These are phyloP conservation scores for Isabelozyma rhagii DNA, from an alignment of 805 yeast species.

Conservation along the genomic window DNA sequence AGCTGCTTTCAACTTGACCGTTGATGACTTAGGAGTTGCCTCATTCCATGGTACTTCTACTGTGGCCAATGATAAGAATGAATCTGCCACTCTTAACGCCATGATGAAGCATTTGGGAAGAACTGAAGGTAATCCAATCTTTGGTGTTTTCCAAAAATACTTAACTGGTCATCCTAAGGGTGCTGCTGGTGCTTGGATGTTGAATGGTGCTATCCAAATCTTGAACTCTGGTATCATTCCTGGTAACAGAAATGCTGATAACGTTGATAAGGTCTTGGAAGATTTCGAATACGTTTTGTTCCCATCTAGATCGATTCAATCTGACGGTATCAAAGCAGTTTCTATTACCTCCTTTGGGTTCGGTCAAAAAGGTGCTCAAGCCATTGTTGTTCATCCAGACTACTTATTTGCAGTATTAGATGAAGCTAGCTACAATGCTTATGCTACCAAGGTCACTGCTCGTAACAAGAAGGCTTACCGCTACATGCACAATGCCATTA, in stretches of 20 bases:
- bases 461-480: slow-evolving; percentile 91
- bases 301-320: slow-evolving; percentile 90
- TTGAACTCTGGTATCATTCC: slow-evolving; percentile 92
- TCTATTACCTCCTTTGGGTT: slow-evolving; percentile 97
- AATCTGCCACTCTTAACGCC: slow-evolving; percentile 81
- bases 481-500: slow-evolving; percentile 93
- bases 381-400: slow-evolving; percentile 87
- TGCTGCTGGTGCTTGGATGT: slow-evolving; percentile 99
- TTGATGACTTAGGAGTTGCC: slow-evolving; percentile 94
- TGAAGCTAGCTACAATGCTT: slow-evolving; percentile 65
- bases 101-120: slow-evolving; percentile 97
- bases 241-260: slow-evolving; percentile 98
- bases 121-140: slow-evolving; percentile 94
- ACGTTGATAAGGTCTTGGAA: slow-evolving; percentile 80
- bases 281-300: slow-evolving; percentile 84
- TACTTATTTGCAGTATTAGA: slow-evolving; percentile 84
- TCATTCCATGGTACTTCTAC: slow-evolving; percentile 99
- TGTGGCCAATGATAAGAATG: slow-evolving; percentile 97
- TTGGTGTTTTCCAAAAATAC: slow-evolving; percentile 98
- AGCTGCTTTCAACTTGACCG: slow-evolving; percentile 87
- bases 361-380: slow-evolving; percentile 99
- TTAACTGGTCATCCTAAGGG: slow-evolving; percentile 99
- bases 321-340: slow-evolving; percentile 97
- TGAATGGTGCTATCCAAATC: slow-evolving; percentile 95
- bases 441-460: slow-evolving; percentile 64